Percentiles rank a stretch among this genome's conserved stretches.
These are phyloP conservation scores for Xylaria sp. DNA, from an alignment of 2,329 filamentous ascomycete species.

Conservation along the genomic window DNA sequence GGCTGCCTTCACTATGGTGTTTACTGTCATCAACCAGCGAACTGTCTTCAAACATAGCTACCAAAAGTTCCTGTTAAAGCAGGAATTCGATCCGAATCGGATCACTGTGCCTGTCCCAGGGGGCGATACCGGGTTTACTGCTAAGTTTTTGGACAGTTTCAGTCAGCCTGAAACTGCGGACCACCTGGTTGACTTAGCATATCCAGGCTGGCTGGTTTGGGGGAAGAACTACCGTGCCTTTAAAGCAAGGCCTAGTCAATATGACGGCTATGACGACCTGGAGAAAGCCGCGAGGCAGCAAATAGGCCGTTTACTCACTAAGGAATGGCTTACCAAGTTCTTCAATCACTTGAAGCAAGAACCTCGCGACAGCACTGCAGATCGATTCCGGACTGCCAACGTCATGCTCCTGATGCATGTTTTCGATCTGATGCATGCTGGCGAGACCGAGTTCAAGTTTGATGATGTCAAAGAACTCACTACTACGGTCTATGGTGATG, in stretches of 20 bases:
- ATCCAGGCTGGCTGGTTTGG: slow-evolving; percentile 96
- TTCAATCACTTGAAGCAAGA: slow-evolving; percentile 97
- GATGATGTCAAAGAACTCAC: slow-evolving; percentile 83
- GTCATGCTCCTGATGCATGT: slow-evolving; percentile 82
- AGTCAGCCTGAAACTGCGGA: slow-evolving; percentile 65
- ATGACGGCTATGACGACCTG: slow-evolving; percentile 68
- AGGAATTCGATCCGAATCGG: slow-evolving; percentile 72
- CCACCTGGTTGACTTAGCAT: slow-evolving; percentile 86
- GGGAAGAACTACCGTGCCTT: slow-evolving; percentile 79
- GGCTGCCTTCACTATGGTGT: slow-evolving; percentile 68
- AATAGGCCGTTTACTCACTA: slow-evolving; percentile 74
- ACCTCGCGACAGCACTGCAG: slow-evolving; percentile 71
- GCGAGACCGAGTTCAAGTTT: slow-evolving; percentile 69
- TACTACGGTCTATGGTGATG: slow-evolving; percentile 76
- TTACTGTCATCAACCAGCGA: slow-evolving; percentile 81
- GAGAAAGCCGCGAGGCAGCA: slow-evolving; percentile 69
- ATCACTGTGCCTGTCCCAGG: slow-evolving; percentile 66
- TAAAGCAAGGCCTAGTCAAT: slow-evolving; percentile 64
- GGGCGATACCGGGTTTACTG: slow-evolving; percentile 74
- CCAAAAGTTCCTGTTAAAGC: slow-evolving; percentile 76
- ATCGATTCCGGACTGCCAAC: slow-evolving; percentile 85
- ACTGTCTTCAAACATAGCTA: slow-evolving; percentile 83
- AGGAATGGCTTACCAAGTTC: slow-evolving; percentile 78
- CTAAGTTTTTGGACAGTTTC: slow-evolving; percentile 72
- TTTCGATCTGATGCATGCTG: slow-evolving; percentile 83